Percentiles rank a stretch among this genome's conserved stretches.
phyloP scores from a whole-genome alignment of 257 asterid genomes.

The Solanum piurae region DNA sequence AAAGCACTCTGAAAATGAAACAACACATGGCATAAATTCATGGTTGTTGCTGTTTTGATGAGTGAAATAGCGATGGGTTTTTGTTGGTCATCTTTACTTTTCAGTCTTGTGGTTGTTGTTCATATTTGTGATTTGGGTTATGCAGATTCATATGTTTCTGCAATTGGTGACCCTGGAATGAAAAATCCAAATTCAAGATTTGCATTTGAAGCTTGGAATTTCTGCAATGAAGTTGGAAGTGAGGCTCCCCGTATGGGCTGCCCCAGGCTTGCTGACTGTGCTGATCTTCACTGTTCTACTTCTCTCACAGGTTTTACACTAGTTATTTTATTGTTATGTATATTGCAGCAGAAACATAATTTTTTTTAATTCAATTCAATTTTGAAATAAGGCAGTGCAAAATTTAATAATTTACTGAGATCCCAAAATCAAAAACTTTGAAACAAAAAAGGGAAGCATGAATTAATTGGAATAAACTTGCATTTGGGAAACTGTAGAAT shows the following conservation, averaged over 20 bases:
- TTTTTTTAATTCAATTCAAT: not conserved
- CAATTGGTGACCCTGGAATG: conserved; percentile 80
- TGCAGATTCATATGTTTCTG: conserved; percentile 38
- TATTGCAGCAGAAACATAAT: not conserved
- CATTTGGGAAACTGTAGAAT: not conserved
- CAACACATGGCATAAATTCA: not conserved
- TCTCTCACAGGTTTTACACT: conserved; percentile 25
- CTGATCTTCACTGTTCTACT: conserved; percentile 43
- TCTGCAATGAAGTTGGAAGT: conserved; percentile 79
- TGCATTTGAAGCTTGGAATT: conserved; percentile 85
- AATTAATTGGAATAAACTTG: not conserved
- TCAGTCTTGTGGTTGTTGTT: not conserved
- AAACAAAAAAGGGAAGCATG: not conserved
- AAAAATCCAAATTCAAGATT: conserved; percentile 72
- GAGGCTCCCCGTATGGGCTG: conserved; percentile 76
- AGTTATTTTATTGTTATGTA: not conserved
- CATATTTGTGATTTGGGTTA: conserved; percentile 4
- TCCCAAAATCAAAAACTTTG: not conserved
- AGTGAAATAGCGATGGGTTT: not conserved
- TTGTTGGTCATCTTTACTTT: not conserved
- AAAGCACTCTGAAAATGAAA: not conserved
- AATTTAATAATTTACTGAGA: not conserved
- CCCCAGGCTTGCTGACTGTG: conserved; percentile 85
- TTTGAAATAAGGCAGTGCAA: not conserved
- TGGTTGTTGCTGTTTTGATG: not conserved